Evolutionary conservation across 805 yeast species (phyloP).

Genomic region (Brettanomyces naardenensis): DNA sequence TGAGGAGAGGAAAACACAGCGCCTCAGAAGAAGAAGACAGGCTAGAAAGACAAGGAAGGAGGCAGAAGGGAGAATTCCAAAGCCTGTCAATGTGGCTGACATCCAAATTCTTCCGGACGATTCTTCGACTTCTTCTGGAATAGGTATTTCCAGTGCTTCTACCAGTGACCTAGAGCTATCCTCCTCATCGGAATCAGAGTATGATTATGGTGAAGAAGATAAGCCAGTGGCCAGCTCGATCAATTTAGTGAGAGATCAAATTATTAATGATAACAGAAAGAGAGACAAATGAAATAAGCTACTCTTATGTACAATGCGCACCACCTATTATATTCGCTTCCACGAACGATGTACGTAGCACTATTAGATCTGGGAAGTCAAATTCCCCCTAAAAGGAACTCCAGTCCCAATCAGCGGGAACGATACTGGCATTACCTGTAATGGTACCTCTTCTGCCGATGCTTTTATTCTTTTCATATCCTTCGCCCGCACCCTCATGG

Average conservation of each 20-base stretch:
- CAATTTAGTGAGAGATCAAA: conserved; percentile 20
- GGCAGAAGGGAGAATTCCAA: conserved; percentile 8
- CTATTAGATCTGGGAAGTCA: not conserved
- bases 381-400: conserved; percentile 23
- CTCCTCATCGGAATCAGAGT: conserved; percentile 8
- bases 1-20: conserved; percentile 42
- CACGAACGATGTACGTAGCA: no score
- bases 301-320: no score
- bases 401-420: conserved; percentile 35
- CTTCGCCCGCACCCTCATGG: conserved; percentile 9
- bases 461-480: conserved; percentile 12
- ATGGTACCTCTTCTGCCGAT: conserved; percentile 4
- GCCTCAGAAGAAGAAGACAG: conserved; percentile 35
- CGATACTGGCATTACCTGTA: conserved; percentile 4
- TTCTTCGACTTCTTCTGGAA: conserved; percentile 21
- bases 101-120: conserved; percentile 50
- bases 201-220: conserved; percentile 4
- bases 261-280: conserved; percentile 23
- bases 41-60: conserved; percentile 20
- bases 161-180: conserved; percentile 19
- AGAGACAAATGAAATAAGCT: conserved; percentile 10
- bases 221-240: conserved; percentile 1
- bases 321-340: no score
- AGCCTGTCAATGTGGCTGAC: conserved; percentile 35
- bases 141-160: conserved; percentile 24